phyloP scores from a whole-genome alignment of 148 eudicot species.

The Silene conica region DNA sequence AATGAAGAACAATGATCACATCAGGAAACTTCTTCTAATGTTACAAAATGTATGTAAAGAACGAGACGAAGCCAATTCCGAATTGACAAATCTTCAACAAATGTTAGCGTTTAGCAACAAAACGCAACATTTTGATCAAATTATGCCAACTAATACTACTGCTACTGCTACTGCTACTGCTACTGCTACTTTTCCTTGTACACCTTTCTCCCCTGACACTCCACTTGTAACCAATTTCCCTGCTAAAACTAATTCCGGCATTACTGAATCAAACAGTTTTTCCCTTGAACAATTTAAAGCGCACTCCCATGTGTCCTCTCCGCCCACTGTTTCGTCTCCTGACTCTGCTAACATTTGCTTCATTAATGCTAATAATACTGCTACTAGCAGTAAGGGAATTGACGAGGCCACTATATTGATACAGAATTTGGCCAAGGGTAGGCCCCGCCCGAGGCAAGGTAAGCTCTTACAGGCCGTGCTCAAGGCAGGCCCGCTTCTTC shows the following conservation, averaged over 20 bases:
- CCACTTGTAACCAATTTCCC: slow-evolving; percentile 24
- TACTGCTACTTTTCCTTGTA: too few species aligned
- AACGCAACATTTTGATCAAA: slow-evolving; percentile 4
- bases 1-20: slow-evolving; percentile 32
- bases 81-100: slow-evolving; percentile 41
- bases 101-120: slow-evolving; percentile 24
- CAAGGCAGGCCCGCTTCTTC: slow-evolving; percentile 49
- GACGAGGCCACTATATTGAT: slow-evolving; percentile 30
- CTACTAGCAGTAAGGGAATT: background rate
- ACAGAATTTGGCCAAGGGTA: slow-evolving; percentile 32
- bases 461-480: slow-evolving; percentile 39
- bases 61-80: slow-evolving; percentile 65
- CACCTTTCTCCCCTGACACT: slow-evolving; percentile 27
- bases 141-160: slow-evolving; percentile 2
- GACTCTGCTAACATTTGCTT: slow-evolving; percentile 14
- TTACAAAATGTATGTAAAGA: slow-evolving; percentile 42
- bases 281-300: slow-evolving; percentile 18
- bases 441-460: slow-evolving; percentile 39
- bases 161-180: too few species aligned
- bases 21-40: slow-evolving; percentile 36
- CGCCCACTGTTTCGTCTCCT: slow-evolving; percentile 27
- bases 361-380: background rate
- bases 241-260: slow-evolving; percentile 34
- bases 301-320: slow-evolving; percentile 32
- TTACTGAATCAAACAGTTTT: slow-evolving; percentile 57